Evolutionary conservation across 176 grass and related monocot genomes (phyloP), one percentile per base, ranked within the genome.

Genomic region (Oryza officinalis): DNA sequence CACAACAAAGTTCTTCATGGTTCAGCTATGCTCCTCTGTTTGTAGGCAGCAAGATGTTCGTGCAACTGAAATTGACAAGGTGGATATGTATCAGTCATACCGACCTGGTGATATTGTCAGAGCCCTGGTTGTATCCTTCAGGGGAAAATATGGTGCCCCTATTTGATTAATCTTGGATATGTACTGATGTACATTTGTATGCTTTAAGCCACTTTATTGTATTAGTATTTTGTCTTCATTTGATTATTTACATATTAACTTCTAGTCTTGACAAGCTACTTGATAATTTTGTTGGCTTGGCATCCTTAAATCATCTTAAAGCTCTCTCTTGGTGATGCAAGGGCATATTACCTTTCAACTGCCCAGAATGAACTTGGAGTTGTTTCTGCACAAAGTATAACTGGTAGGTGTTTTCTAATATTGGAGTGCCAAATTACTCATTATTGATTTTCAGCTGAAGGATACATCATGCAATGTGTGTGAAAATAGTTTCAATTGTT

Each of bases 21-120:
- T 61, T 7, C 33, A 8, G 17, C 52, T 57, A 57, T 73, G 60
- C 71, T 65, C 10, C 46, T 35, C 10, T 78, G n/a, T 74, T 72
- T 67, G 35, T 75, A 95, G 96, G 91, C 93, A 98, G 84, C 96
- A 98, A 90, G 93, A 98, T 90, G 93, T 98, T 30, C 89, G 96
- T 80, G 91, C 93, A 85, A 98, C 96, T 86, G 96, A 98, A 92
- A 98, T 98, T 11, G 96, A 98, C 54, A 98, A 98, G 82, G 93
- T 98, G 64, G 93, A 94, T 71, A 95, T 98, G 93, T 90, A 96
- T 83, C 93, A 96, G 68, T 98, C 93, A 12, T 98, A 98, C 90
- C 91, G 89, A 77, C 74, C 87, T 13, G 79, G 86, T 4, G 89
- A 89, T 10, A 83, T 83, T 83, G 74, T 87, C 4, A 90, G 40